Percentiles rank a stretch among this genome's conserved stretches.
phyloP scores from a whole-genome alignment of 805 yeast species.

The Zygoascus flipseniorum region DNA sequence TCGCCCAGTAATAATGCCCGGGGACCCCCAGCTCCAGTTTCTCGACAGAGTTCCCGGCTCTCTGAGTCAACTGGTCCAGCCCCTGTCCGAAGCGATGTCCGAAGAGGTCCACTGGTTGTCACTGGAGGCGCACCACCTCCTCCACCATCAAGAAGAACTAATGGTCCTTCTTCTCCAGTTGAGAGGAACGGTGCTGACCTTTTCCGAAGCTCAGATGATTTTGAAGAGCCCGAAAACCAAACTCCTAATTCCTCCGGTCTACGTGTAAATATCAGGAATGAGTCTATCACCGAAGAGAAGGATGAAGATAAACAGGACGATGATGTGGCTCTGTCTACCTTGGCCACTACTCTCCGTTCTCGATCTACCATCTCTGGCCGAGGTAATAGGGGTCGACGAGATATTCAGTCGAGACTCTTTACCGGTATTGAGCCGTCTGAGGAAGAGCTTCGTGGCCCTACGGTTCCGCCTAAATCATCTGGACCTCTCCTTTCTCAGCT shows the following conservation, averaged over 20 bases:
- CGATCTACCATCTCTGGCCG: conserved; percentile 23
- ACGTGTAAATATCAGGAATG: conserved; percentile 20
- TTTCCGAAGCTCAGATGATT: conserved; percentile 5
- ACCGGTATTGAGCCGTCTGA: conserved; percentile 21
- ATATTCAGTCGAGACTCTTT: conserved; percentile 25
- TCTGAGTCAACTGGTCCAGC: background rate
- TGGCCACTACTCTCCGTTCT: conserved; percentile 26
- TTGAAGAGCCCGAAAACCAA: conserved; percentile 2
- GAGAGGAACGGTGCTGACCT: background rate
- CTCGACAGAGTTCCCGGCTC: conserved; percentile 6
- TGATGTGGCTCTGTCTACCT: conserved; percentile 23
- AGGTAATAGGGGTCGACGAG: conserved; percentile 24
- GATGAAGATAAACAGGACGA: conserved; percentile 17
- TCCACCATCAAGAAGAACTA: conserved; percentile 17
- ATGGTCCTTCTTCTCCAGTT: conserved; percentile 9
- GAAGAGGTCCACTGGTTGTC: background rate
- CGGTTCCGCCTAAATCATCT: conserved; percentile 4
- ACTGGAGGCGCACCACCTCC: conserved; percentile 13
- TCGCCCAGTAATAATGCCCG: background rate
- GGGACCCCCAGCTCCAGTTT: conserved; percentile 1
- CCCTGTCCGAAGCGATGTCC: background rate
- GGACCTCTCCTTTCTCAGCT: conserved; percentile 12
- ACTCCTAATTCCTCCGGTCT: conserved; percentile 7
- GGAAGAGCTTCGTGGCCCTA: conserved; percentile 7
- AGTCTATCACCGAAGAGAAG: conserved; percentile 19